Conservation (phyloP, 177 flowering plant genomes). For the Vitis hybrid region DNA sequence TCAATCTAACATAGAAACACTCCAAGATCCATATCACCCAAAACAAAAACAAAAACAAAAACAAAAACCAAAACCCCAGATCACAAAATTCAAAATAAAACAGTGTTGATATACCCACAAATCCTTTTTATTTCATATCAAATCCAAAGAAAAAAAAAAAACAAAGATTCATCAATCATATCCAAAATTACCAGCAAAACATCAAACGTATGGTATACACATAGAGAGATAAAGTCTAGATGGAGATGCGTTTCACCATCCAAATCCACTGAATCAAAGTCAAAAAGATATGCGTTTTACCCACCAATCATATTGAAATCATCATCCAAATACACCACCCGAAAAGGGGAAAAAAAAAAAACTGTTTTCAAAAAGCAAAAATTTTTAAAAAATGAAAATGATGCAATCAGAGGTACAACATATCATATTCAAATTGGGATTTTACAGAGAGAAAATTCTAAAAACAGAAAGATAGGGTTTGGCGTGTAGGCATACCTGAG, state of each 20-base stretch:
- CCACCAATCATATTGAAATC: no score
- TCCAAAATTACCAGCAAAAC: not conserved
- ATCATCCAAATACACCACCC: no score
- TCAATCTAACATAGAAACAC: slow-evolving; percentile 1
- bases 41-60: not conserved
- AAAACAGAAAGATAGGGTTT: not conserved
- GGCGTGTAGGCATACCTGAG: not conserved
- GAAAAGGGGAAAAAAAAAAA: no score
- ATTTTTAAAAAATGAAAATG: not conserved
- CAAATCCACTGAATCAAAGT: not conserved
- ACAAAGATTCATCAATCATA: not conserved
- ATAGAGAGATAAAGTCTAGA: not conserved
- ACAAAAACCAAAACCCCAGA: slow-evolving; percentile 16
- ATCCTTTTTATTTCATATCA: not conserved
- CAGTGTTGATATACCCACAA: not conserved
- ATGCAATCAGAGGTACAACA: not conserved
- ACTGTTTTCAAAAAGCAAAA: not conserved
- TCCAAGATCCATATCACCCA: slow-evolving; percentile 1
- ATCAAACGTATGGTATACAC: not conserved
- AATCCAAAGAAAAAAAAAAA: not conserved
- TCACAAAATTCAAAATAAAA: slow-evolving; percentile 3
- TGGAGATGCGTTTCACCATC: not conserved
- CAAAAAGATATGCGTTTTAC: no score
- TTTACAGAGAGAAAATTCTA: not conserved
- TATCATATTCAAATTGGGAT: not conserved